Conservation (phyloP, 169 alveolate species). For the Eimeria falciformis region DNA sequence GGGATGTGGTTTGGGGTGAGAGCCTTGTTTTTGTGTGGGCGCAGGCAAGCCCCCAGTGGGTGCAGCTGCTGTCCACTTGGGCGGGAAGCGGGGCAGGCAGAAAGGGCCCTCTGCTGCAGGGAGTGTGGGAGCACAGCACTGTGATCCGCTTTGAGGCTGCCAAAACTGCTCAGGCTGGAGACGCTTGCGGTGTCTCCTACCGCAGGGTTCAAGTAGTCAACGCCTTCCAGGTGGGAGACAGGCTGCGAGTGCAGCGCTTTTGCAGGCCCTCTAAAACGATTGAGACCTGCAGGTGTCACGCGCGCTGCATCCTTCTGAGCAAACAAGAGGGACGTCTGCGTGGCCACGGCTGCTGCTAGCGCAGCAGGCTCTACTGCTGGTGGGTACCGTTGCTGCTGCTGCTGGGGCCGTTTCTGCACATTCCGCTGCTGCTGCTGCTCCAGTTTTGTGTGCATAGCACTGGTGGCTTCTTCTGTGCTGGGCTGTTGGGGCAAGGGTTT, state of each 20-base stretch:
- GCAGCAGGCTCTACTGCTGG: not conserved
- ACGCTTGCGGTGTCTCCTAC: slow-evolving; percentile 22
- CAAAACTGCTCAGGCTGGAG: slow-evolving; percentile 8
- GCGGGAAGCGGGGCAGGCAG: slow-evolving; percentile 1
- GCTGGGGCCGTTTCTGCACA: not conserved
- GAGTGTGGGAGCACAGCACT: not conserved
- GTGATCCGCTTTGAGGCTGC: slow-evolving; percentile 27
- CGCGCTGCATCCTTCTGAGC: not conserved
- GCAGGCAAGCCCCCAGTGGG: not conserved
- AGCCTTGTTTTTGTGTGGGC: no score
- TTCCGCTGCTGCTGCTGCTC: slow-evolving; percentile 34
- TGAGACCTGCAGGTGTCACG: not conserved
- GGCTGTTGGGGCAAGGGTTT: no score
- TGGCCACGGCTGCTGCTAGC: not conserved
- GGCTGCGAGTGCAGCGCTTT: slow-evolving; percentile 2
- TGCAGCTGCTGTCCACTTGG: not conserved
- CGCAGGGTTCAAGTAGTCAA: slow-evolving; percentile 6
- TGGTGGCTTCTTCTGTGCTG: no score
- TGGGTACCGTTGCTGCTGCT: not conserved
- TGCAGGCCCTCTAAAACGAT: not conserved
- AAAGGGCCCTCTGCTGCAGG: not conserved
- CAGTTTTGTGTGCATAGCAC: not conserved
- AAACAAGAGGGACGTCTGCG: not conserved
- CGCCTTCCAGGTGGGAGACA: not conserved
- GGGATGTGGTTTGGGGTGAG: no score